Percentiles rank a stretch among this genome's conserved stretches.
phyloP scores from a whole-genome alignment of 1,284 basidiomycete species.

The Singerocomus inundabilis region DNA sequence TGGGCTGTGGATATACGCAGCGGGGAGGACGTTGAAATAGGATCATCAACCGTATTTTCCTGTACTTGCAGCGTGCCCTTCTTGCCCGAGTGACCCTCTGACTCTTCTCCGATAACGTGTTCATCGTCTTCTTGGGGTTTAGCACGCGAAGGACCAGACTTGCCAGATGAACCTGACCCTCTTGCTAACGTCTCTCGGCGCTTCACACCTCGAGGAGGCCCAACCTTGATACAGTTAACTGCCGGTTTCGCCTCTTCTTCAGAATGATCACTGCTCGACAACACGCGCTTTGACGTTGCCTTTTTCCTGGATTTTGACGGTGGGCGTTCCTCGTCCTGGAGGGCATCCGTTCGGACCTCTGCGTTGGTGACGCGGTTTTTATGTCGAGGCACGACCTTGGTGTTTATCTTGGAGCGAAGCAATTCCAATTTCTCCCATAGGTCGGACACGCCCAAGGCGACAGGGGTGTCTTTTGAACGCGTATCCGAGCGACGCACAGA shows the following conservation, averaged over 20 bases:
- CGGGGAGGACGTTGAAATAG: neutral
- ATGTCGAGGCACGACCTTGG: neutral
- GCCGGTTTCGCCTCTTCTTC: conserved; percentile 2
- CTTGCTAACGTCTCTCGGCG: conserved; percentile 5
- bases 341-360: neutral
- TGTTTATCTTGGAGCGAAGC: neutral
- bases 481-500: neutral
- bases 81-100: neutral
- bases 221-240: conserved; percentile 18
- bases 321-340: conserved; percentile 4
- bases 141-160: neutral
- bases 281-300: neutral
- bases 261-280: neutral
- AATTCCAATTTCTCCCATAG: neutral
- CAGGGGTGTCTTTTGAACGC: neutral
- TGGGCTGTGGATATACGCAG: conserved; percentile 5
- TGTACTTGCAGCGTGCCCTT: neutral
- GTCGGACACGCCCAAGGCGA: neutral
- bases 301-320: conserved; percentile 4
- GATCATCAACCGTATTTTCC: neutral
- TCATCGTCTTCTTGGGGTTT: conserved; percentile 1
- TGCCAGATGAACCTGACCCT: neutral
- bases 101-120: neutral
- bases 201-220: conserved; percentile 28
- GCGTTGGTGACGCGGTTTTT: neutral